Base-by-base conservation (phyloP, 306 rosid species). In the Argentina anserina region DNA sequence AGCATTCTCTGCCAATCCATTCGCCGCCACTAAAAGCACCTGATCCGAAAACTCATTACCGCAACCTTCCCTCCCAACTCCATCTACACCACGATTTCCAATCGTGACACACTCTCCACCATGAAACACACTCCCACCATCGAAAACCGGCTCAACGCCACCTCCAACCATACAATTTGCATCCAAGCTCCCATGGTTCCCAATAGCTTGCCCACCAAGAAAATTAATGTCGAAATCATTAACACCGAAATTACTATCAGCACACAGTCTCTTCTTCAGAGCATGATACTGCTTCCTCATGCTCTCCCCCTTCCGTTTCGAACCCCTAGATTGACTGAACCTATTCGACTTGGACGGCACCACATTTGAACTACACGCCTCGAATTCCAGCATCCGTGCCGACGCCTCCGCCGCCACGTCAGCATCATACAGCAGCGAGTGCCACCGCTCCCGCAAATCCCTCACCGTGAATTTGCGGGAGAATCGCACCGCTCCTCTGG, bases 401-500 rank as follows among this genome's bases (percentile, higher is more conserved):
- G 92, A 65, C 45, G 90, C 94, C 66, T 73, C 70, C 7, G 76
- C 81, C 2, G 97, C 78, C 67, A 85, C 68, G 20, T 68, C 88
- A 1, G 74, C 66, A 60, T 90, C 88, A 46, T 90, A 92, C 21
- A 92, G 90, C 40, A 92, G 87, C 50, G 92, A 82, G 21, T 6
- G 71, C 97, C 97, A 92, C 20, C 96, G 90, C 25, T 88, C 87
- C 23, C 75, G 79, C 82, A 92, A 63, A 64, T 92, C 96, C 5
- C 40, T 7, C 37, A 81, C 7, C 5, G 96, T 80, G 69, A 81
- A 92, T 59, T 81, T 82, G 25, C 87, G 81, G 17, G 97, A 90
- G 84, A 92, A 92, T 18, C 68, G 72, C 21, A 92, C 94, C n/a
- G 93, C 97, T 42, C 97, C 97, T 82, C 80, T 90, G 37, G 97